These are phyloP conservation scores for Lycium barbarum DNA, from an alignment of 257 asterid genomes.

Conservation along the genomic window DNA sequence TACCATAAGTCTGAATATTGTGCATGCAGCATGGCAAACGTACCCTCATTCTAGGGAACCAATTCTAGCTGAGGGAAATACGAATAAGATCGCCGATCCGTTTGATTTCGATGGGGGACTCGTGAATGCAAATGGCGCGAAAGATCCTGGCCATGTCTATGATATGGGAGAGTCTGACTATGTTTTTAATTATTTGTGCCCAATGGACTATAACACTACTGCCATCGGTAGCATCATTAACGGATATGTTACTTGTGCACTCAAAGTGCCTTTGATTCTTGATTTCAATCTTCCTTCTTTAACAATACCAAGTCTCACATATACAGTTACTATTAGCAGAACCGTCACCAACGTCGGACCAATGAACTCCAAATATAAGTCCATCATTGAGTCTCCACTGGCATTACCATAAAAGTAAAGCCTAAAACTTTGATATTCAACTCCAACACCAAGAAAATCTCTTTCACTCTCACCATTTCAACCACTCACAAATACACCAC, in stretches of 20 bases:
- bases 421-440: constrained; percentile 49
- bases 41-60: too few relatives aligned
- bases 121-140: constrained; percentile 38
- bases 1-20: too few relatives aligned
- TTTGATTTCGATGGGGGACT: constrained; percentile 30
- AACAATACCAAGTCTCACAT: constrained; percentile 44
- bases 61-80: too few relatives aligned
- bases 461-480: constrained; percentile 47
- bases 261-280: constrained; percentile 34
- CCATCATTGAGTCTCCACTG: constrained; percentile 52
- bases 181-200: constrained; percentile 39
- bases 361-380: constrained; percentile 41
- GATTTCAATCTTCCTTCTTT: constrained; percentile 59
- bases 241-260: constrained; percentile 37
- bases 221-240: constrained; percentile 44
- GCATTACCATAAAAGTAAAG: constrained; percentile 40
- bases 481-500: constrained; percentile 39
- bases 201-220: constrained; percentile 37
- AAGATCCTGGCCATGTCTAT: not conserved
- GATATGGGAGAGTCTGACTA: constrained; percentile 38
- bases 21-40: too few relatives aligned
- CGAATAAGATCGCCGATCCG: too few relatives aligned
- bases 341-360: constrained; percentile 58
- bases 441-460: constrained; percentile 38
- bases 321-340: constrained; percentile 39